These are phyloP conservation scores for Aspergillus clavatus DNA, from an alignment of 2,329 filamentous ascomycete species.

Conservation along the genomic window DNA sequence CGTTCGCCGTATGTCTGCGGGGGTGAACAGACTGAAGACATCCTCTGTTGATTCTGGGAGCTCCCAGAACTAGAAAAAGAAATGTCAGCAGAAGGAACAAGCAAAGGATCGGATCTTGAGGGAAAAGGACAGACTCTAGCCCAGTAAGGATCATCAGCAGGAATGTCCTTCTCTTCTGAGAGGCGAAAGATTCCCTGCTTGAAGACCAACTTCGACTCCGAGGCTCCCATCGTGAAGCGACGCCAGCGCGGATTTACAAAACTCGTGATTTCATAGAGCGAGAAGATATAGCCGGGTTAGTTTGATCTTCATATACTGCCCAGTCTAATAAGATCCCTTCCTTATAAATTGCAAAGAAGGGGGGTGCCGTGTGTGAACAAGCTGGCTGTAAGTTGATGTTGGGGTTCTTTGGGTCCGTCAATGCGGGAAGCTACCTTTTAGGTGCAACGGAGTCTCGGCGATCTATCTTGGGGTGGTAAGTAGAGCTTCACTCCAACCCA, in stretches of 20 bases:
- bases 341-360: slow-evolving; percentile 4
- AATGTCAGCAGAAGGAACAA: slow-evolving; percentile 18
- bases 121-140: slow-evolving; percentile 61
- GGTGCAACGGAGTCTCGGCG: slow-evolving; percentile 11
- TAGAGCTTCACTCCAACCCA: too few relatives aligned
- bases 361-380: slow-evolving; percentile 9
- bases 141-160: slow-evolving; percentile 89
- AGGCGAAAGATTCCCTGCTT: slow-evolving; percentile 97
- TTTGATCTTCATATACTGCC: neutral
- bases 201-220: slow-evolving; percentile 97
- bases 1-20: slow-evolving; percentile 80
- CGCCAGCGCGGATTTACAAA: slow-evolving; percentile 22
- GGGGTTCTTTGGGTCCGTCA: slow-evolving; percentile 10
- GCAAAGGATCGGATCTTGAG: neutral
- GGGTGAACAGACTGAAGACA: slow-evolving; percentile 91
- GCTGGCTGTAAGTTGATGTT: slow-evolving; percentile 19
- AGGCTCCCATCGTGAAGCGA: slow-evolving; percentile 72
- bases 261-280: slow-evolving; percentile 23
- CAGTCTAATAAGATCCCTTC: neutral
- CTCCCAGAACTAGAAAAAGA: slow-evolving; percentile 79
- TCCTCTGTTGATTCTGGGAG: slow-evolving; percentile 93
- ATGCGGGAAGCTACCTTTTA: slow-evolving; percentile 16
- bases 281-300: neutral
- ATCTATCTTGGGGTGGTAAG: too few relatives aligned
- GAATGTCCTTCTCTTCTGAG: slow-evolving; percentile 83